Evolutionary conservation across 805 yeast genomes (phyloP).

Genomic region (Hanseniaspora thailandica): DNA sequence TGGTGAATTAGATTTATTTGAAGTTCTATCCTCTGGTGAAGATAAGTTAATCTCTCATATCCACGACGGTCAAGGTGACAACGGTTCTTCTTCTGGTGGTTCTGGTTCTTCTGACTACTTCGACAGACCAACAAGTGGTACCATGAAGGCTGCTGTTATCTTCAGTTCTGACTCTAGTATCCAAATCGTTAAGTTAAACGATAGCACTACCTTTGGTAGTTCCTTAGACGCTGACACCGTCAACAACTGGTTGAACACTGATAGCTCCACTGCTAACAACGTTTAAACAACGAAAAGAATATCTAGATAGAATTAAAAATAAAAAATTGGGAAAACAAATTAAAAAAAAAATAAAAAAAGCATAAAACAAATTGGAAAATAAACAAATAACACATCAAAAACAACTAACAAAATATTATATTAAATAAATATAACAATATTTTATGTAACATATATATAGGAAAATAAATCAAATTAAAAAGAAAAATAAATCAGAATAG

Average conservation of each 20-base stretch:
- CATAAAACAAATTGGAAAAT: neutral
- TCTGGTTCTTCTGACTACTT: slow-evolving; percentile 86
- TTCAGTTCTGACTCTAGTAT: slow-evolving; percentile 43
- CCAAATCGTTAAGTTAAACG: slow-evolving; percentile 51
- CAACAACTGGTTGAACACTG: slow-evolving; percentile 40
- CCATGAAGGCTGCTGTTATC: slow-evolving; percentile 83
- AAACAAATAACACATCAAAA: neutral
- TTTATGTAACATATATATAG: neutral
- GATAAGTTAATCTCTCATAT: slow-evolving; percentile 65
- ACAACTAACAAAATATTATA: neutral
- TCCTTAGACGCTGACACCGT: slow-evolving; percentile 49
- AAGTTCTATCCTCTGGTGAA: slow-evolving; percentile 68
- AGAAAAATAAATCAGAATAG: neutral
- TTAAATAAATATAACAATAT: neutral
- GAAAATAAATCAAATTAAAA: neutral
- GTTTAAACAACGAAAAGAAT: slow-evolving; percentile 9
- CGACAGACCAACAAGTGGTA: slow-evolving; percentile 62
- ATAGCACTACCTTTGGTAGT: slow-evolving; percentile 37
- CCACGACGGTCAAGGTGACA: slow-evolving; percentile 70
- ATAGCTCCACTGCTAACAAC: slow-evolving; percentile 39
- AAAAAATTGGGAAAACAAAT: neutral
- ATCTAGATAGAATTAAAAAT: neutral
- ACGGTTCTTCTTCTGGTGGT: slow-evolving; percentile 52
- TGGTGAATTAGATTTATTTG: slow-evolving; percentile 94
- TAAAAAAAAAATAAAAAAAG: too few species aligned